Evolutionary conservation across 306 rosid genomes (phyloP), one percentile per base, ranked within the genome.

Genomic region (Morella rubra): DNA sequence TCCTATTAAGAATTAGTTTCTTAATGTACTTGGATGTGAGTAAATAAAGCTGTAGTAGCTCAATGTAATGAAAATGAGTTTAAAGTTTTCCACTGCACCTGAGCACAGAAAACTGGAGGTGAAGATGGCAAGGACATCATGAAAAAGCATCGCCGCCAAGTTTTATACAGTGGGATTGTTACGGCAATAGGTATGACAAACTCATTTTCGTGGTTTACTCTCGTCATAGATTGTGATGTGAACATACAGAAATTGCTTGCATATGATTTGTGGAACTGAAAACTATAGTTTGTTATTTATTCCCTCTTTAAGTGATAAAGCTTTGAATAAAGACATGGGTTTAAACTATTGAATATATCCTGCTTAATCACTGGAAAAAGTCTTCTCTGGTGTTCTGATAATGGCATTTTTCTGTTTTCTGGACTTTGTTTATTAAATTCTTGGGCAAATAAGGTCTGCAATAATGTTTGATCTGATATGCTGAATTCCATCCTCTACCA

Each of bases 91-190:
- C 74, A 59, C 64, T 87, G 42, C 79, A 32, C 84, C 75, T 85
- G 86, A 80, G 75, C 74, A 79, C 84, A 96, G 99, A 91, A 87
- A 76, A 84, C 76, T 58, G 87, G 83, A 71, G 98, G 89, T 76
- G 94, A 89, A 58, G 96, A 89, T 79, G 90, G 88, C 84, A 95
- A 92, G 91, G 99, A 95, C 85, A 71, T 86, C 37, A 78, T 90
- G 92, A 95, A 89, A 82, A 95, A 90, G 93, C 96, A 81, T 75
- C 97, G 97, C 47, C 93, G 95, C 5, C 97, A 92, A 87, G 97
- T 95, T 83, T 87, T 94, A 44, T 90, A 37, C 84, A 94, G 96
- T 84, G 98, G 98, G 62, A 88, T 94, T 77, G 18, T 90, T 71
- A 94, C 97, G 73, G 98, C 97, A 53, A 79, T 93, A 89, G 98